Evolutionary conservation across 208 protist species (phyloP).

Genomic region (Blechomonas ayalai): DNA sequence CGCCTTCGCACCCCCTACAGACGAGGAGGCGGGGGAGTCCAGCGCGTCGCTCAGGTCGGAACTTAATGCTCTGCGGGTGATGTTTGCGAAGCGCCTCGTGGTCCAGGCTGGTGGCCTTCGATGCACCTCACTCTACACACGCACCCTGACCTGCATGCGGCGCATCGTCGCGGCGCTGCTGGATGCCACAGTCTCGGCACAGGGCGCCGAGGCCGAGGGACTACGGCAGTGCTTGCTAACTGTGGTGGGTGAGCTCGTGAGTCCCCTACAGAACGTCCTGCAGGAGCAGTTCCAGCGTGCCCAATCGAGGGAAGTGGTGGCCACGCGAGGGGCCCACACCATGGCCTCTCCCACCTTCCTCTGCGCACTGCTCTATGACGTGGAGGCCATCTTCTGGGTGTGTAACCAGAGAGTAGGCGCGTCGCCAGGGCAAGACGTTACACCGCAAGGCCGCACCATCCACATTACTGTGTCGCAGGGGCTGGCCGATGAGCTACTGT

Average conservation of each 20-base stretch:
- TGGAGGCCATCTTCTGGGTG: conserved; percentile 18
- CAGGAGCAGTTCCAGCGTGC: conserved; percentile 5
- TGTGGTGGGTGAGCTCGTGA: too few relatives aligned
- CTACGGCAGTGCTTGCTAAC: too few relatives aligned
- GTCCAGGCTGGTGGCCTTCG: background rate
- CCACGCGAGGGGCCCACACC: background rate
- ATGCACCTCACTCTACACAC: too few relatives aligned
- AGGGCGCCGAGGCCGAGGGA: too few relatives aligned
- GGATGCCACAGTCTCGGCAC: too few relatives aligned
- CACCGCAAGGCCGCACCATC: conserved; percentile 1
- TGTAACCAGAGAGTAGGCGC: background rate
- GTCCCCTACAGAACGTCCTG: too few relatives aligned
- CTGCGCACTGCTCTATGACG: conserved; percentile 4
- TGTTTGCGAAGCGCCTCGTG: conserved; percentile 33
- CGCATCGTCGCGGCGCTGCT: conserved; percentile 3
- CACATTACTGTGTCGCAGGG: conserved; percentile 8
- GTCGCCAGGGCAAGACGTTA: background rate
- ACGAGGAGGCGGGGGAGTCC: conserved; percentile 10
- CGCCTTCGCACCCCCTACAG: conserved; percentile 5
- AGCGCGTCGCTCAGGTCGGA: conserved; percentile 27
- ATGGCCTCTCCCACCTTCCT: conserved; percentile 18
- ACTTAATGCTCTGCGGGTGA: conserved; percentile 32
- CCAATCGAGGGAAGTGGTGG: background rate
- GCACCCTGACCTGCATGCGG: too few relatives aligned
- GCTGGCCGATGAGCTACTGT: conserved; percentile 18